Evolutionary conservation across 2,329 filamentous ascomycete genomes (phyloP).

Genomic region (Scytalidium sp.): DNA sequence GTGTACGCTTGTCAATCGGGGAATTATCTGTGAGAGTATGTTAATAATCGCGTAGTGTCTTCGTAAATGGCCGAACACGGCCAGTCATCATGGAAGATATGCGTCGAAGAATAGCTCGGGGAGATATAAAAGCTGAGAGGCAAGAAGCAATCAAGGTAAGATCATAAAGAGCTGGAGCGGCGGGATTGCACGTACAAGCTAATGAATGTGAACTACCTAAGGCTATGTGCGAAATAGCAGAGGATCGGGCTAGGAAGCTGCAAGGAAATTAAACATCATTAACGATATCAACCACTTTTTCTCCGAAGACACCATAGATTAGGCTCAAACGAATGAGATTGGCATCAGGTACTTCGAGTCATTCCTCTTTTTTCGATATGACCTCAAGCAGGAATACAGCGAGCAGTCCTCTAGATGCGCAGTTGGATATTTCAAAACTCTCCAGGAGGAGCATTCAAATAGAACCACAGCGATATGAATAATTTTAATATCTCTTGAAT

Average conservation of each 20-base stretch:
- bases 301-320: no score
- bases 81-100: conserved; percentile 80
- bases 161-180: conserved; percentile 1
- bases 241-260: conserved; percentile 71
- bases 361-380: no score
- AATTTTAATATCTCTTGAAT: no score
- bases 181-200: conserved; percentile 9
- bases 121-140: conserved; percentile 65
- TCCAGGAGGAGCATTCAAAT: no score
- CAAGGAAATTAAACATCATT: conserved; percentile 12
- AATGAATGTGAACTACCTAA: conserved; percentile 13
- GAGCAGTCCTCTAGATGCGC: no score
- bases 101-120: conserved; percentile 66
- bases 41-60: conserved; percentile 53
- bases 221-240: conserved; percentile 90
- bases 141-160: conserved; percentile 69
- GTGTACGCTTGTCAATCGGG: conserved; percentile 44
- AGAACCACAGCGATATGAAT: no score
- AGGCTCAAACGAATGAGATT: no score
- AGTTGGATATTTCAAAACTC: no score
- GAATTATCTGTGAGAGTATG: not conserved
- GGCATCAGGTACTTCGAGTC: no score
- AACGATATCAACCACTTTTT: no score
- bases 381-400: no score
- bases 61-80: conserved; percentile 79